These are phyloP conservation scores for Rusavskia elegans DNA, from an alignment of 495 filamentous ascomycete species.

Conservation along the genomic window DNA sequence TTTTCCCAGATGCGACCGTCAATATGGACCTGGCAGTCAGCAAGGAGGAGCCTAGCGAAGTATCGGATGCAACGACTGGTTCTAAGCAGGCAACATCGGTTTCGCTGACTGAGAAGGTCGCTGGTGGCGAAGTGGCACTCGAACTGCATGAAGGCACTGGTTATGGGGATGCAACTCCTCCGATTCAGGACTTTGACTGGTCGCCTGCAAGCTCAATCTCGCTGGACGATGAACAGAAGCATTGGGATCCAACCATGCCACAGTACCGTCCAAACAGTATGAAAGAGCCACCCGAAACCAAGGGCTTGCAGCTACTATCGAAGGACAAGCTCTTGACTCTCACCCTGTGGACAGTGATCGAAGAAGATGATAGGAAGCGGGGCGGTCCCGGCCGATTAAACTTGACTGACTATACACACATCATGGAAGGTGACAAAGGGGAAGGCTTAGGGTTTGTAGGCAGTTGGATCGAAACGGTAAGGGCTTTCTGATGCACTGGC, in stretches of 20 bases:
- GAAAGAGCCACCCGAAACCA: constrained; percentile 19
- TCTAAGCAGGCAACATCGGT: too few relatives aligned
- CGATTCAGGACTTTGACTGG: background rate
- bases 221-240: constrained; percentile 15
- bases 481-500: constrained; percentile 23
- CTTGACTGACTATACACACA: constrained; percentile 55
- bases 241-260: constrained; percentile 9
- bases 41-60: too few relatives aligned
- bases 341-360: constrained; percentile 39
- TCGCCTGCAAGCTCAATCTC: constrained; percentile 9
- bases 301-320: constrained; percentile 19
- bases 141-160: background rate
- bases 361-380: constrained; percentile 47
- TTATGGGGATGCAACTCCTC: background rate
- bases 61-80: too few relatives aligned
- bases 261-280: constrained; percentile 6
- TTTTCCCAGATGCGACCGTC: too few relatives aligned
- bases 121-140: background rate
- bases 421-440: constrained; percentile 49
- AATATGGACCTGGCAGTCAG: too few relatives aligned
- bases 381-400: constrained; percentile 58
- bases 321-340: constrained; percentile 34
- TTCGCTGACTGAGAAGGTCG: background rate
- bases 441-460: constrained; percentile 57
- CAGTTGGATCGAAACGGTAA: constrained; percentile 73